Conservation (phyloP, 1,284 basidiomycete species). For the Gastroboletus turbinatus region DNA sequence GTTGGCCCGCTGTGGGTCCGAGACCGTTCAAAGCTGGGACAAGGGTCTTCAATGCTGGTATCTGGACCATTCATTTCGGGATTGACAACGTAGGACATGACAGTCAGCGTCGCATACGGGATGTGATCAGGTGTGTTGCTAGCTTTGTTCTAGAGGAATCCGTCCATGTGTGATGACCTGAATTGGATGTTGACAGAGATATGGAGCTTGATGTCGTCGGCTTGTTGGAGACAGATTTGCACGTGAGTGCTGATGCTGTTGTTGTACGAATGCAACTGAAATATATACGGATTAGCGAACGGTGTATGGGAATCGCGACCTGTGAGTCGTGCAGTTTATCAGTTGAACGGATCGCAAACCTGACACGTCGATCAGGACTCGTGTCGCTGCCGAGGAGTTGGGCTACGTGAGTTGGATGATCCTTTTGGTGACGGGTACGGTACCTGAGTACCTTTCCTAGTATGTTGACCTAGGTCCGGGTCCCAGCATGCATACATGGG, state of each 20-base stretch:
- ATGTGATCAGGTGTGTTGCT: constrained; percentile 58
- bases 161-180: background rate
- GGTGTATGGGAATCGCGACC: constrained; percentile 87
- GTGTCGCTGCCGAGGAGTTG: constrained; percentile 74
- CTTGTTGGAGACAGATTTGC: constrained; percentile 84
- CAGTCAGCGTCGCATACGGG: constrained; percentile 77
- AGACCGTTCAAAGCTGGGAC: constrained; percentile 66
- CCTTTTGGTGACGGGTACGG: background rate
- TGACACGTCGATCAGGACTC: constrained; percentile 50
- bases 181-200: constrained; percentile 45
- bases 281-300: constrained; percentile 53
- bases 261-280: background rate
- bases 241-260: constrained; percentile 48
- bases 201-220: constrained; percentile 84
- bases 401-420: constrained; percentile 64
- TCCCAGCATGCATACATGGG: constrained; percentile 92
- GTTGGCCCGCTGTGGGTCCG: constrained; percentile 46
- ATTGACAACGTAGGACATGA: constrained; percentile 83
- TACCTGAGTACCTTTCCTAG: constrained; percentile 37
- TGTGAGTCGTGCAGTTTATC: constrained; percentile 47
- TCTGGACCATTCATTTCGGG: constrained; percentile 93
- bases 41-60: constrained; percentile 80
- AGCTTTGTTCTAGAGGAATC: constrained; percentile 6
- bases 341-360: background rate
- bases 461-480: constrained; percentile 84